phyloP scores from a whole-genome alignment of 768 basidiomycete genomes.

The Amanita inopinata region DNA sequence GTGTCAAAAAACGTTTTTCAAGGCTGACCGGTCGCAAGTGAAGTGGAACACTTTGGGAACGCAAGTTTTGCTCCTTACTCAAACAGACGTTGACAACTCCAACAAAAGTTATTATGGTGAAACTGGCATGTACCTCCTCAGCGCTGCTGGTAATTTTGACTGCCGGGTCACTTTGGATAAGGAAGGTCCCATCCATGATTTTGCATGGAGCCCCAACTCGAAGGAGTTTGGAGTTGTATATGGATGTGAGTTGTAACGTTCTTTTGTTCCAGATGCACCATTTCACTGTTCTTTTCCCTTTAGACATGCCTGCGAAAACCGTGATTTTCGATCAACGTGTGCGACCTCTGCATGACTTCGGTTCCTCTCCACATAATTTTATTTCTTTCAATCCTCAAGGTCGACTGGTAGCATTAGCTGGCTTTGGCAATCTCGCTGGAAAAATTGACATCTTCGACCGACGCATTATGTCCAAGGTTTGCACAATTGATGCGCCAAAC shows the following conservation, averaged over 20 bases:
- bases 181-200: conserved; percentile 96
- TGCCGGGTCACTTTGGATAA: conserved; percentile 85
- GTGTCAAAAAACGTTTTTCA: conserved; percentile 89
- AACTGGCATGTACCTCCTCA: conserved; percentile 89
- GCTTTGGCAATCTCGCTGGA: conserved; percentile 95
- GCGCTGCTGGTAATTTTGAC: conserved; percentile 88
- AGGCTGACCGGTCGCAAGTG: conserved; percentile 85
- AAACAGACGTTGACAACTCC: conserved; percentile 94
- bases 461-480: conserved; percentile 66
- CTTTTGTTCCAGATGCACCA: conserved; percentile 1
- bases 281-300: conserved; percentile 3
- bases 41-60: conserved; percentile 97
- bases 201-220: conserved; percentile 91
- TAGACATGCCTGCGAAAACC: conserved; percentile 93
- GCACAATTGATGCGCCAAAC: conserved; percentile 85
- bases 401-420: conserved; percentile 79
- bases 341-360: conserved; percentile 83
- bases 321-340: conserved; percentile 90
- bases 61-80: conserved; percentile 82
- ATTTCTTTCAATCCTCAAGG: conserved; percentile 93
- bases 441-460: conserved; percentile 91
- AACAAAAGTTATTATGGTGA: conserved; percentile 99
- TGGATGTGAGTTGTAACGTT: conserved; percentile 60
- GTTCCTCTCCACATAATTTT: conserved; percentile 82
- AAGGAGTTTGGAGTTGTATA: conserved; percentile 97